These are phyloP conservation scores for Trichopus zeylanicus DNA, from an alignment of 116 monocot genomes.

Conservation along the genomic window DNA sequence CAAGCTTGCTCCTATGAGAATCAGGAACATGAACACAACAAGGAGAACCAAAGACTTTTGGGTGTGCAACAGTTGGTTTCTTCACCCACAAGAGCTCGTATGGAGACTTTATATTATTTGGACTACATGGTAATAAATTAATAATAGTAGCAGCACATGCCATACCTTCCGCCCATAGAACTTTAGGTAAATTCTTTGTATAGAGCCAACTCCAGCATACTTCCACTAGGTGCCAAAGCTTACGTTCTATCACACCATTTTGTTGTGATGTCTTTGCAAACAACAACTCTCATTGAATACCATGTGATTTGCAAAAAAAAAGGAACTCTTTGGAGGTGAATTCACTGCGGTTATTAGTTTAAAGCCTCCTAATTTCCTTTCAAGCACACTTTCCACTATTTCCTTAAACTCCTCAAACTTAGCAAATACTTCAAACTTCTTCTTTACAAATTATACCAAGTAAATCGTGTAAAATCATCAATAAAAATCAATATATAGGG, in stretches of 20 bases:
- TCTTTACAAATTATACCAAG: background rate
- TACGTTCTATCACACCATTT: background rate
- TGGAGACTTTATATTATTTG: background rate
- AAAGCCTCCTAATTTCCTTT: background rate
- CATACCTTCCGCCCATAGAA: constrained; percentile 4
- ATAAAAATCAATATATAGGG: background rate
- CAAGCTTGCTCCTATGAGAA: background rate
- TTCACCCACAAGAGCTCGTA: constrained; percentile 1
- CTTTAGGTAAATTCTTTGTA: background rate
- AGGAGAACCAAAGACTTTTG: constrained; percentile 1
- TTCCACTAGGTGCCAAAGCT: background rate
- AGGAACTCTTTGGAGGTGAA: background rate
- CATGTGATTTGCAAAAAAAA: background rate
- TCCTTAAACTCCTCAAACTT: background rate
- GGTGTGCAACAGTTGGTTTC: background rate
- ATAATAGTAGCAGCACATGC: background rate
- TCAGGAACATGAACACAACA: background rate
- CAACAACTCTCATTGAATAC: background rate
- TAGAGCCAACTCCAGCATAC: background rate
- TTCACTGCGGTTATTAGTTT: background rate
- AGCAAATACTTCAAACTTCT: background rate
- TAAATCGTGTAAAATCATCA: background rate
- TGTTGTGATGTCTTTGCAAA: background rate
- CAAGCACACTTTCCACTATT: background rate
- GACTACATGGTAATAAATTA: background rate